Evolutionary conservation across 225 moss, liverwort and hornwort genomes (phyloP).

Genomic region (Antitrichia curtipendula): DNA sequence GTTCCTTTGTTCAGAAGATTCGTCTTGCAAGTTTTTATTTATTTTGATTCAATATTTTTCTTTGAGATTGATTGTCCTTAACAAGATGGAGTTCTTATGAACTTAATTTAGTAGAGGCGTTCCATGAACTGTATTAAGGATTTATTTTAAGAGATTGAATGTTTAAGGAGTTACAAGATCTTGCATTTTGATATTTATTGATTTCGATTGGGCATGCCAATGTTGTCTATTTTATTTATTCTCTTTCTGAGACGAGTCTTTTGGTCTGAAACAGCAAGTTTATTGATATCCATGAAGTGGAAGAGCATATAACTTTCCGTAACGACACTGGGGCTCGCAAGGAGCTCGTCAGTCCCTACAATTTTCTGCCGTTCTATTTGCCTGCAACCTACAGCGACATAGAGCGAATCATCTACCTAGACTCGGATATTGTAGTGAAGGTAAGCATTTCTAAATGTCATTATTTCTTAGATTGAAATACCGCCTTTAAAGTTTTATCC

Average conservation of each 20-base stretch:
- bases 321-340: slow-evolving; percentile 65
- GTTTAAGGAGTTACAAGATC: neutral
- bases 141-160: neutral
- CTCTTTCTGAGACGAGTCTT: neutral
- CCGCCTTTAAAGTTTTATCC: neutral
- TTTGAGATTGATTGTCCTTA: neutral
- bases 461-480: neutral
- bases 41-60: neutral
- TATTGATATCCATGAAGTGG: slow-evolving; percentile 57
- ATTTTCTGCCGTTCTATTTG: slow-evolving; percentile 75
- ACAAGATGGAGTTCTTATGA: neutral
- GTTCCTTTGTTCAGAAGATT: neutral
- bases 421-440: slow-evolving; percentile 89
- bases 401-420: slow-evolving; percentile 70
- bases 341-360: slow-evolving; percentile 82
- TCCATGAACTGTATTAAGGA: neutral
- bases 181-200: neutral
- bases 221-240: neutral
- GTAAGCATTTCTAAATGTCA: slow-evolving; percentile 9
- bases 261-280: slow-evolving; percentile 28
- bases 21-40: neutral
- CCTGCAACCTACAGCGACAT: slow-evolving; percentile 57
- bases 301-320: slow-evolving; percentile 50
- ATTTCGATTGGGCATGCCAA: neutral
- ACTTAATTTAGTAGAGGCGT: neutral